Conservation (phyloP, 106 monocot genomes). For the Narthecium ossifragum region DNA sequence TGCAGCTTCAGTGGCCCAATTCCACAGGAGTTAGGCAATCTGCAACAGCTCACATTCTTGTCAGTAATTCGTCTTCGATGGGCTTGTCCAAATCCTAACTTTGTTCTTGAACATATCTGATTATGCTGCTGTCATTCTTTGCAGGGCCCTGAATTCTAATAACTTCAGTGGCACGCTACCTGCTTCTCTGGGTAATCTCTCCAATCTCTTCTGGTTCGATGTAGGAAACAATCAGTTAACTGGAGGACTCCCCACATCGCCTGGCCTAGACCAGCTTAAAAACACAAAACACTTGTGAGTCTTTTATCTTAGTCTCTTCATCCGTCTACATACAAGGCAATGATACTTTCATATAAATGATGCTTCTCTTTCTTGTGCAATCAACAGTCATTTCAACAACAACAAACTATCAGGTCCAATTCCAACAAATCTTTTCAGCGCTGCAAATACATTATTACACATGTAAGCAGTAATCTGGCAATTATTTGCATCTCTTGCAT, state of each 20-base stretch:
- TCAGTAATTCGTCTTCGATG: slow-evolving; percentile 14
- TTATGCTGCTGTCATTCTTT: background rate
- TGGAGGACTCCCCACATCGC: slow-evolving; percentile 45
- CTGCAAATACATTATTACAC: slow-evolving; percentile 63
- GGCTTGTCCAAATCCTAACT: background rate
- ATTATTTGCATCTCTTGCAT: background rate
- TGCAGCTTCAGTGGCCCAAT: slow-evolving; percentile 66
- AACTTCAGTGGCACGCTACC: slow-evolving; percentile 52
- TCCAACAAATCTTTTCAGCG: slow-evolving; percentile 50
- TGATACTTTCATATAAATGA: background rate
- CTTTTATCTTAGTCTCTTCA: background rate
- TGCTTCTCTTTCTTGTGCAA: background rate
- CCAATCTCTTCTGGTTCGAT: slow-evolving; percentile 63
- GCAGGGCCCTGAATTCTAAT: slow-evolving; percentile 62
- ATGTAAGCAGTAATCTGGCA: slow-evolving; percentile 37
- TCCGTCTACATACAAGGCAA: background rate
- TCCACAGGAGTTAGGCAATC: slow-evolving; percentile 55
- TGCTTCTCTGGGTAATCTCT: slow-evolving; percentile 42
- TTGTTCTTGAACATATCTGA: background rate
- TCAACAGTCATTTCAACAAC: slow-evolving; percentile 81
- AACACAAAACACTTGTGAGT: slow-evolving; percentile 77
- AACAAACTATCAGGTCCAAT: slow-evolving; percentile 63
- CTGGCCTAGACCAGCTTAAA: slow-evolving; percentile 56
- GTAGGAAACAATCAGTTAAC: slow-evolving; percentile 64
- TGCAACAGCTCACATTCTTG: slow-evolving; percentile 43